phyloP scores from a whole-genome alignment of 2,329 filamentous ascomycete genomes.

The Rhinocladiella similis region DNA sequence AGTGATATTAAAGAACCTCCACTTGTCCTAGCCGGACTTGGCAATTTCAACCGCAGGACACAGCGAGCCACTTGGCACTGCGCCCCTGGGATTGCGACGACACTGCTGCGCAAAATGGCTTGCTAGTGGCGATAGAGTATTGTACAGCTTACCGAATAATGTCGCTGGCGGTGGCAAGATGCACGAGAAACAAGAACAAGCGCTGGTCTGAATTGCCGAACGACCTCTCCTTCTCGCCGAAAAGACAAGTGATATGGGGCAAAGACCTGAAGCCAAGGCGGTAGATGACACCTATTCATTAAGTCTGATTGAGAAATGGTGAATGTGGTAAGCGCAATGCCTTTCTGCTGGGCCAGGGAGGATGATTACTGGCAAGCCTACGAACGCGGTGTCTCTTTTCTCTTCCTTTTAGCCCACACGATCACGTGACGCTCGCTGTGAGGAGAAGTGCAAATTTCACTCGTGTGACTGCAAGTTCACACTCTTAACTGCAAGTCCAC shows the following conservation, averaged over 20 bases:
- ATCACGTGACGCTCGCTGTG: slow-evolving; percentile 1
- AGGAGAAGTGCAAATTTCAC: background rate
- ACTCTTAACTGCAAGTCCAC: too few species aligned
- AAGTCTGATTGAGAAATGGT: background rate
- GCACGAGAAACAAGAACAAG: background rate
- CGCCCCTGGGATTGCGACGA: background rate
- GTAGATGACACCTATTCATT: background rate
- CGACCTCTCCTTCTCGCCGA: background rate
- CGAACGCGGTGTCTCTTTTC: background rate
- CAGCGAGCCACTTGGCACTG: slow-evolving; percentile 3
- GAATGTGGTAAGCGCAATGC: background rate
- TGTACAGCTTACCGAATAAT: background rate
- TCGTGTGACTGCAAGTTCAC: background rate
- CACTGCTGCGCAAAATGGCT: too few species aligned
- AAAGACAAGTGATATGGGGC: background rate
- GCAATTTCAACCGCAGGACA: slow-evolving; percentile 4
- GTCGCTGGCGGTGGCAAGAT: background rate
- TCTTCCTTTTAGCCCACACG: background rate
- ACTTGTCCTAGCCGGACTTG: background rate
- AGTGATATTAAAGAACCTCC: background rate
- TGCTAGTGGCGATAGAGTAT: too few species aligned
- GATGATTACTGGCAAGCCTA: background rate
- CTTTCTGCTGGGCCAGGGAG: background rate
- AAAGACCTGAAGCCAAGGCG: background rate
- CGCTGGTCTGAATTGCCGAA: slow-evolving; percentile 1